These are phyloP conservation scores for Fraxinus sp. DNA, from an alignment of 305 asterid genomes.

Conservation along the genomic window DNA sequence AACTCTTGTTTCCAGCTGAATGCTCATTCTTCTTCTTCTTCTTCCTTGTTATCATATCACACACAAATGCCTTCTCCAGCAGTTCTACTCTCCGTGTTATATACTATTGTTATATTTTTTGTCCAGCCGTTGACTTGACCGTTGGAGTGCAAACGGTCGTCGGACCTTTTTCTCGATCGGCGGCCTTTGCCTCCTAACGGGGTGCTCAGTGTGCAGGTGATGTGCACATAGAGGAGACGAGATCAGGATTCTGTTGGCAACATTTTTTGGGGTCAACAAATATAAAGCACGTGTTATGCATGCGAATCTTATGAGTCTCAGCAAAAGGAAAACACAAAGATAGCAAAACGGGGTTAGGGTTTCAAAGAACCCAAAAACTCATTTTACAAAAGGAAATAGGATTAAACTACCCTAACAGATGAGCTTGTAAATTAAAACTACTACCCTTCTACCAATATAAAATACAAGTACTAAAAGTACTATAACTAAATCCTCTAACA, in stretches of 20 bases:
- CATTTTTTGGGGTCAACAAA: no score
- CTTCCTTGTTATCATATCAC: conserved; percentile 42
- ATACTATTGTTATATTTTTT: no score
- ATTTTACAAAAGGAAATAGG: not conserved
- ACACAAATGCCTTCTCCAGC: conserved; percentile 60
- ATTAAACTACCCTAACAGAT: not conserved
- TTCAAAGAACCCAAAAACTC: not conserved
- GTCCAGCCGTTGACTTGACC: no score
- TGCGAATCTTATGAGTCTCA: no score
- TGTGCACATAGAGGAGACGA: no score
- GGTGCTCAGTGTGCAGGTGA: no score
- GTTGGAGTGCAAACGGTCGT: no score
- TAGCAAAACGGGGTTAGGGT: not conserved
- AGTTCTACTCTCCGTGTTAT: conserved; percentile 52
- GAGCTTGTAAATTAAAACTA: not conserved
- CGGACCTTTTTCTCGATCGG: no score
- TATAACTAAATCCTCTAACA: not conserved
- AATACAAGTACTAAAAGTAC: not conserved
- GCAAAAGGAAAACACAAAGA: no score
- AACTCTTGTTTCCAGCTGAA: not conserved
- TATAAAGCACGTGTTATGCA: no score
- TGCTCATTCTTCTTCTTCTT: conserved; percentile 30
- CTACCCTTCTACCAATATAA: not conserved
- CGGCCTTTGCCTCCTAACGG: no score
- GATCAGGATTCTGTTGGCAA: no score